Evolutionary conservation across 2,329 filamentous ascomycete genomes (phyloP).

Genomic region (Drechslerella coelobrocha): DNA sequence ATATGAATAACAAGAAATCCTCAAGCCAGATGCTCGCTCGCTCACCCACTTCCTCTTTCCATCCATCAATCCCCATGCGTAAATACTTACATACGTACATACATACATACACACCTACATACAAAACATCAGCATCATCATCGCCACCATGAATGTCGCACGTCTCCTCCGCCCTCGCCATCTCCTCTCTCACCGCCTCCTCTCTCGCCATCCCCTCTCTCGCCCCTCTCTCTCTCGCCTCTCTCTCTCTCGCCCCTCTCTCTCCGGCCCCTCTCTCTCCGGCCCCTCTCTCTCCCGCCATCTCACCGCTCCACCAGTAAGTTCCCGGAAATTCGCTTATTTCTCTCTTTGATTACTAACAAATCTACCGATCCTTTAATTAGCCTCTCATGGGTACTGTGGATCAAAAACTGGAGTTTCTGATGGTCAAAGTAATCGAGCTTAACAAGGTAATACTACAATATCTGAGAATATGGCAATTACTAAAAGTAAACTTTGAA

Average conservation of each 20-base stretch:
- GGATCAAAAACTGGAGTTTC: constrained; percentile 6
- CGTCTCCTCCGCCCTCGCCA: constrained; percentile 15
- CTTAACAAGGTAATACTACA: constrained; percentile 24
- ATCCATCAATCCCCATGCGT: not conserved
- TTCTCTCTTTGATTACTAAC: not conserved
- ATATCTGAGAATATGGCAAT: constrained; percentile 10
- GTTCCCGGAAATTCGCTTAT: constrained; percentile 3
- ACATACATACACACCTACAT: not conserved
- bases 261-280: not conserved
- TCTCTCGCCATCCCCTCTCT: not conserved
- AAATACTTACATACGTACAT: not conserved
- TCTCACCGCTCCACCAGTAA: constrained; percentile 12
- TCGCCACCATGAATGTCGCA: constrained; percentile 23
- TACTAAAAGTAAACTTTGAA: constrained; percentile 26
- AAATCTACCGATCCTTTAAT: constrained; percentile 15
- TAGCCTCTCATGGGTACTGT: constrained; percentile 18
- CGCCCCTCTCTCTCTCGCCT: constrained; percentile 5
- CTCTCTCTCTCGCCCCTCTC: not conserved
- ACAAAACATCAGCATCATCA: constrained; percentile 4
- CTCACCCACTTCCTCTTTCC: constrained; percentile 1
- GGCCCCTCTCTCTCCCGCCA: not conserved
- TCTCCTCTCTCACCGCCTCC: not conserved
- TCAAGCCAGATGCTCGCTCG: constrained; percentile 1
- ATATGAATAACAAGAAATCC: constrained; percentile 2
- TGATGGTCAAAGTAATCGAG: constrained; percentile 3